Conservation (phyloP, 768 basidiomycete species). For the Panaeolus papilionaceus region DNA sequence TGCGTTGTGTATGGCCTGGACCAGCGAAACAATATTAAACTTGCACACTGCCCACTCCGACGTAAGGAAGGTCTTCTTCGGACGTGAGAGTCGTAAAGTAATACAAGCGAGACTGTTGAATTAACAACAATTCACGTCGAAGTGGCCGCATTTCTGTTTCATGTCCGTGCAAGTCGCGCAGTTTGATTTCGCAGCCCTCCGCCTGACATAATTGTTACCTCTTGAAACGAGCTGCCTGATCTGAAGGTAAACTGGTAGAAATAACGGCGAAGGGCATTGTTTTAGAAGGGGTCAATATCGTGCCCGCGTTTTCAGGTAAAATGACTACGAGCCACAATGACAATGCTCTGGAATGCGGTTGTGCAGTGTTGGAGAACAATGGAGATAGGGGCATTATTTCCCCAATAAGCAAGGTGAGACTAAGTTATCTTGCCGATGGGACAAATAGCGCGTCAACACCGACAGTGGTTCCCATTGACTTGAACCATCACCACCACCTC, state of each 20-base stretch:
- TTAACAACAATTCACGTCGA: background rate
- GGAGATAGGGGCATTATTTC: background rate
- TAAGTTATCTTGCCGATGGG: constrained; percentile 14
- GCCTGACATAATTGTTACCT: too few species aligned
- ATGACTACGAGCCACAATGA: too few species aligned
- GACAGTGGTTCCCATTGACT: constrained; percentile 13
- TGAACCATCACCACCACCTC: constrained; percentile 8
- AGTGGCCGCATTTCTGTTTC: background rate
- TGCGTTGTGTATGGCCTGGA: too few species aligned
- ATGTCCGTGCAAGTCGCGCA: background rate
- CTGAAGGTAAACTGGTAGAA: too few species aligned
- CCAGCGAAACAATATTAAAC: too few species aligned
- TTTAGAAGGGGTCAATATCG: too few species aligned
- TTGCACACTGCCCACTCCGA: too few species aligned
- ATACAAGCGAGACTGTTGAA: background rate
- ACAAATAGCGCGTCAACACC: constrained; percentile 15
- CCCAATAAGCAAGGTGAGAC: constrained; percentile 10
- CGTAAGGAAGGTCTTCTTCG: background rate
- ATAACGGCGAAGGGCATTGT: too few species aligned
- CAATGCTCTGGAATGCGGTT: background rate
- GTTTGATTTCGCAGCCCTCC: background rate
- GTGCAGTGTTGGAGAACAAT: background rate
- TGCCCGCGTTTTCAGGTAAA: too few species aligned
- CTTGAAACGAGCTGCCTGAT: too few species aligned
- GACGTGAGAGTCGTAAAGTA: background rate